A percentile compares a stretch with the other conserved stretches of the same genome.
These are phyloP conservation scores for Heterobasidion annosum DNA, from an alignment of 1,284 basidiomycete species.

Conservation along the genomic window DNA sequence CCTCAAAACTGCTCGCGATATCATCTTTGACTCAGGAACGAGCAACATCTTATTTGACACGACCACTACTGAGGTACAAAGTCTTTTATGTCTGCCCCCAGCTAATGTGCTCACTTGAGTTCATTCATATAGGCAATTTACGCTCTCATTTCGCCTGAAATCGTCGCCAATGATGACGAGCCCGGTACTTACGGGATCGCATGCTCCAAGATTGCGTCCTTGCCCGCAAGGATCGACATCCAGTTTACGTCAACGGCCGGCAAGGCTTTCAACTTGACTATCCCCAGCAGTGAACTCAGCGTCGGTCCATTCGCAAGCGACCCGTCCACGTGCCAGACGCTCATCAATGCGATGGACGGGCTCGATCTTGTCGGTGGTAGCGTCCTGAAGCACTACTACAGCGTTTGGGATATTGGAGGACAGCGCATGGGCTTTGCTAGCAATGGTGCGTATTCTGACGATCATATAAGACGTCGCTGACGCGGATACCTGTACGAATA, in stretches of 20 bases:
- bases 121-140: conserved; percentile 32
- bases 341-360: conserved; percentile 47
- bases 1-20: conserved; percentile 21
- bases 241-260: conserved; percentile 38
- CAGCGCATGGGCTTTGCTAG: conserved; percentile 42
- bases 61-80: conserved; percentile 31
- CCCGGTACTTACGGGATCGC: conserved; percentile 49
- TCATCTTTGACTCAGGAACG: conserved; percentile 52
- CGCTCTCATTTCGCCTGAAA: conserved; percentile 45
- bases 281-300: conserved; percentile 44
- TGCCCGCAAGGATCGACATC: conserved; percentile 42
- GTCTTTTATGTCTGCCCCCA: not conserved
- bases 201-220: conserved; percentile 32
- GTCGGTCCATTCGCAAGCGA: conserved; percentile 45
- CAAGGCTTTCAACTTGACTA: conserved; percentile 40
- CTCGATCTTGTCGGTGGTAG: conserved; percentile 41
- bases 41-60: conserved; percentile 44
- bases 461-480: not conserved
- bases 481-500: not conserved
- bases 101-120: not conserved
- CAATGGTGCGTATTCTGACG: conserved; percentile 11
- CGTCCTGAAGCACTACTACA: conserved; percentile 48
- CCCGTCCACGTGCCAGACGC: conserved; percentile 37
- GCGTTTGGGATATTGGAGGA: conserved; percentile 41
- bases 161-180: conserved; percentile 31